Evolutionary conservation across 768 basidiomycete genomes (phyloP).

Genomic region (Trametes elegans): DNA sequence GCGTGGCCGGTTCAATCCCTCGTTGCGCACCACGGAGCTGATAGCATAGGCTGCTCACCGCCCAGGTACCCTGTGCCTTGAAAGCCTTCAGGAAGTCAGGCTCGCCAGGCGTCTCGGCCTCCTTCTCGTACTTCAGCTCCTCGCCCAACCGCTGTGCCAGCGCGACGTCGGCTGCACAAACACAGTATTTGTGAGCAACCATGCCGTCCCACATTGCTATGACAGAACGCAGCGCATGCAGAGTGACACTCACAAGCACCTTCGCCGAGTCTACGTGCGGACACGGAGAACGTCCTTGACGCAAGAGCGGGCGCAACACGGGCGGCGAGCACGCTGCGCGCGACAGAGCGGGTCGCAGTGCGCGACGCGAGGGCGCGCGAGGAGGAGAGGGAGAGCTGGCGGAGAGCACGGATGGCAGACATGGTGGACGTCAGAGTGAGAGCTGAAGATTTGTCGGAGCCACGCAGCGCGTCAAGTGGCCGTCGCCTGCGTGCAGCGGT

Average conservation of each 20-base stretch:
- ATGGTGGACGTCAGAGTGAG: conserved; percentile 33
- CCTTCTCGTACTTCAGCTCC: conserved; percentile 86
- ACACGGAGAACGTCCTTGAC: conserved; percentile 41
- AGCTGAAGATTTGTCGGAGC: conserved; percentile 7
- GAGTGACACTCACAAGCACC: conserved; percentile 40
- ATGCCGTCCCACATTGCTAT: background rate
- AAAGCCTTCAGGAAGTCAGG: conserved; percentile 83
- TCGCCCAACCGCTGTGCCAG: conserved; percentile 73
- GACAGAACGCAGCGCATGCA: background rate
- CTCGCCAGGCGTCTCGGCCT: conserved; percentile 43
- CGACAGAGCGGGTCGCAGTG: conserved; percentile 19
- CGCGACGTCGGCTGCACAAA: conserved; percentile 59
- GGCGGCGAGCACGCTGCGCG: conserved; percentile 24
- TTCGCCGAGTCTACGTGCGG: conserved; percentile 38
- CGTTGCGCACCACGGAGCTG: background rate
- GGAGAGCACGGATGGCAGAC: conserved; percentile 63
- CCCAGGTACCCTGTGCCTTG: conserved; percentile 74
- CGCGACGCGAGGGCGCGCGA: conserved; percentile 36
- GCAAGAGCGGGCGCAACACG: conserved; percentile 26
- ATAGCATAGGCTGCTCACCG: conserved; percentile 43
- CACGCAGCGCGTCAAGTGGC: background rate
- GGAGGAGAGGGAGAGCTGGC: conserved; percentile 50
- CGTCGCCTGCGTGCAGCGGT: background rate
- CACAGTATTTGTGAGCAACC: background rate
- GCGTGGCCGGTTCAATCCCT: no score